phyloP scores from a whole-genome alignment of 306 rosid genomes.

The Rosa lucieae region DNA sequence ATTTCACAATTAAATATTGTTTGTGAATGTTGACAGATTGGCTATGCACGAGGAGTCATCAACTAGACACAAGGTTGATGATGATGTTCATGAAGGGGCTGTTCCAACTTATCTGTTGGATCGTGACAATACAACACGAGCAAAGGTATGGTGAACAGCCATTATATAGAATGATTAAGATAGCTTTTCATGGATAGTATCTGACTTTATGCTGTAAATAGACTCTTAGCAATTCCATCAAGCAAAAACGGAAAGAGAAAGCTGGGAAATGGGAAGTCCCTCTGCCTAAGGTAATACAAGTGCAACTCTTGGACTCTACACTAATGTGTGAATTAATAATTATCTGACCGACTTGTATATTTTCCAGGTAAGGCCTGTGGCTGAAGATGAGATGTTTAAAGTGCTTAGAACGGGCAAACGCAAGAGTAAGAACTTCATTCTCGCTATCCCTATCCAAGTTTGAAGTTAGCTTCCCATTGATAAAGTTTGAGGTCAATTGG shows the following conservation, averaged over 20 bases:
- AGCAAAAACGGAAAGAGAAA: constrained; percentile 94
- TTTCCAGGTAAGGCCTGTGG: constrained; percentile 86
- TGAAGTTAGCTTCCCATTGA: not conserved
- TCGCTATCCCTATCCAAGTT: not conserved
- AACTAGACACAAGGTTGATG: constrained; percentile 75
- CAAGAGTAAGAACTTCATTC: constrained; percentile 54
- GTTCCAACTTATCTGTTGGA: constrained; percentile 81
- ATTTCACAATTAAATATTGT: not conserved
- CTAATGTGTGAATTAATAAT: not conserved
- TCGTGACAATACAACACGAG: constrained; percentile 81
- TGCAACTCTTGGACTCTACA: not conserved
- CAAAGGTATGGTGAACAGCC: constrained; percentile 48
- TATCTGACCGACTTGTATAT: constrained; percentile 2
- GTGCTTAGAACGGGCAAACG: constrained; percentile 86
- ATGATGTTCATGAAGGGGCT: constrained; percentile 80
- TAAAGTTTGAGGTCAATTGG: not conserved
- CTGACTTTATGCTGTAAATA: constrained; percentile 28
- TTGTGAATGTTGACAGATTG: constrained; percentile 46
- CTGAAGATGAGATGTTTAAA: constrained; percentile 97
- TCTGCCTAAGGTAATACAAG: constrained; percentile 66
- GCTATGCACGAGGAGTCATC: constrained; percentile 88
- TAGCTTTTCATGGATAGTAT: not conserved
- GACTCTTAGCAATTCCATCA: constrained; percentile 89
- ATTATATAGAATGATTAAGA: not conserved
- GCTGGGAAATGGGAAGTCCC: constrained; percentile 99